A percentile compares a stretch with the other conserved stretches of the same genome.
Evolutionary conservation across 73 alveolate species (phyloP).

Genomic region (Tetrahymena thermophila): DNA sequence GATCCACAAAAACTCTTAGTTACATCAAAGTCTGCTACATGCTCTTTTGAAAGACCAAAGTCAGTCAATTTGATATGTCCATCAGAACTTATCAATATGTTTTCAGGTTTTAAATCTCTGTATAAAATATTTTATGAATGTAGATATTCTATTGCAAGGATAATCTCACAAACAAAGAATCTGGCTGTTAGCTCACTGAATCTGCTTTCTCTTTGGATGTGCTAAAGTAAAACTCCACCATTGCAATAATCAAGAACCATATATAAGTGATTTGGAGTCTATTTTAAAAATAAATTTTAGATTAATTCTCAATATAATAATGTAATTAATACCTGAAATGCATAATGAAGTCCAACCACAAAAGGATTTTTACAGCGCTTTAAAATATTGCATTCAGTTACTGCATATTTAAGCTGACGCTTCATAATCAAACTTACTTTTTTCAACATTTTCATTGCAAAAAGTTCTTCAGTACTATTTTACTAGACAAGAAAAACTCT

Average conservation of each 20-base stretch:
- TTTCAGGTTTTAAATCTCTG: constrained; percentile 97
- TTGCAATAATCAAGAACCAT: constrained; percentile 93
- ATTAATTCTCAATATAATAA: no score
- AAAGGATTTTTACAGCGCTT: constrained; percentile 76
- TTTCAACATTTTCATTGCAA: constrained; percentile 87
- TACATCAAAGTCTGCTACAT: constrained; percentile 60
- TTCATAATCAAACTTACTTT: constrained; percentile 43
- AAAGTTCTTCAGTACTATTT: constrained; percentile 50
- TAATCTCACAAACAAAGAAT: constrained; percentile 82
- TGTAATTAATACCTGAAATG: constrained; percentile 64
- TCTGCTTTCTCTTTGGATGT: constrained; percentile 71
- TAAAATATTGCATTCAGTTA: constrained; percentile 79
- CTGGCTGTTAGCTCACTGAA: constrained; percentile 77
- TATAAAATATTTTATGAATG: constrained; percentile 87
- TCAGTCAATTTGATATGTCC: constrained; percentile 96
- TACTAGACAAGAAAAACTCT: constrained; percentile 77
- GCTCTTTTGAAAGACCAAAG: constrained; percentile 97
- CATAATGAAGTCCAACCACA: constrained; percentile 86
- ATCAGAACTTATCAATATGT: constrained; percentile 86
- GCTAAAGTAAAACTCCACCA: constrained; percentile 93
- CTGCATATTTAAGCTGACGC: constrained; percentile 24
- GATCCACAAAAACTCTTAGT: constrained; percentile 93
- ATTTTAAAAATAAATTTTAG: neutral
- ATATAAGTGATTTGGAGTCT: constrained; percentile 79
- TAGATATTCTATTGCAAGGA: constrained; percentile 91